These are phyloP conservation scores for Botrytis tulipae DNA, from an alignment of 2,329 filamentous ascomycete genomes.

Conservation along the genomic window DNA sequence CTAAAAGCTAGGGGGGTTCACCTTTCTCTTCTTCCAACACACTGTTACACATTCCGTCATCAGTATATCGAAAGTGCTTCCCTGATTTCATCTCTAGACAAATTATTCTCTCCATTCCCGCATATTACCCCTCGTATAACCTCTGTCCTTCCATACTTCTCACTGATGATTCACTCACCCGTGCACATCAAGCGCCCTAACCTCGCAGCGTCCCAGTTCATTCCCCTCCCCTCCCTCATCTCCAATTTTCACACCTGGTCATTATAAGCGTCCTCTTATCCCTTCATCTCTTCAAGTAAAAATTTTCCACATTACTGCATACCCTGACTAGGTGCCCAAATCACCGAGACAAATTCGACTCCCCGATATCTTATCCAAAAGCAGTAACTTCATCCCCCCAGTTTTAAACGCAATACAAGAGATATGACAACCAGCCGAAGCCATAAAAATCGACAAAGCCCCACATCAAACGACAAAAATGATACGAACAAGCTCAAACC, in stretches of 20 bases:
- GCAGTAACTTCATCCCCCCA: neutral
- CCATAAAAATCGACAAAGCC: neutral
- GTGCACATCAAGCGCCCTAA: accelerated
- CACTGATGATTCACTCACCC: neutral
- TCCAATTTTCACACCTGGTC: neutral
- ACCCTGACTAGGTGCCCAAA: neutral
- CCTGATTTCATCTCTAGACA: neutral
- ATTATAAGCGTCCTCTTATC: neutral
- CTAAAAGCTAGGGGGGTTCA: too few relatives aligned
- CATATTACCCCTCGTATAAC: too few relatives aligned
- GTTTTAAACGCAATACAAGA: too few relatives aligned
- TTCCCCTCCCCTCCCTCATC: neutral
- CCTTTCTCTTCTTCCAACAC: neutral
- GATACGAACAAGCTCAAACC: accelerated
- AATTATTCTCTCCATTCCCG: neutral
- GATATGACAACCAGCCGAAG: neutral
- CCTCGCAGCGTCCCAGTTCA: neutral
- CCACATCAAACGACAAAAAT: accelerated
- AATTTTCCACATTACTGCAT: neutral
- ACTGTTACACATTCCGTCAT: neutral
- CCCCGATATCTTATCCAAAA: neutral
- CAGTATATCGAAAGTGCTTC: neutral
- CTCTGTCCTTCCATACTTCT: too few relatives aligned
- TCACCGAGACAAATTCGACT: neutral
- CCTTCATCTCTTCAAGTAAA: neutral